A percentile compares a stretch with the other conserved stretches of the same genome.
phyloP scores from a whole-genome alignment of 225 moss, liverwort and hornwort genomes.

The Thuidium tamariscinum region DNA sequence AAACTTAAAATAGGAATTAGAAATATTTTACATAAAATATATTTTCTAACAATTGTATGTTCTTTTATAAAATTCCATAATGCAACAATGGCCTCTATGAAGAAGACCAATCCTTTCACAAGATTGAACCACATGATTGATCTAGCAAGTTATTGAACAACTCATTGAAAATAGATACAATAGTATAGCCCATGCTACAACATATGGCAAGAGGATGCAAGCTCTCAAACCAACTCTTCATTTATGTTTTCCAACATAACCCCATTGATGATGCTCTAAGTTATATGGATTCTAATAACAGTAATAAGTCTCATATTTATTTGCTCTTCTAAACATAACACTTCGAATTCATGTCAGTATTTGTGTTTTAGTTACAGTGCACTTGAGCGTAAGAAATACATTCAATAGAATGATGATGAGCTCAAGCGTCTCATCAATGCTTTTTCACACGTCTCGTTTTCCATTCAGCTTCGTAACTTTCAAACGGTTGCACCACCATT shows the following conservation, averaged over 20 bases:
- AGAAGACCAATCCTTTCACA: fast-evolving
- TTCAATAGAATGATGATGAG: not conserved
- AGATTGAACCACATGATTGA: not conserved
- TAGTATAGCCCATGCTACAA: not conserved
- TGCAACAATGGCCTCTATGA: not conserved
- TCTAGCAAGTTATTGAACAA: fast-evolving
- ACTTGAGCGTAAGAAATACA: not conserved
- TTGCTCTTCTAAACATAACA: not conserved
- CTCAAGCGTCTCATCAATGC: not conserved
- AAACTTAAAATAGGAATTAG: no score
- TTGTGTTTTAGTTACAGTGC: not conserved
- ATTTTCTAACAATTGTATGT: no score
- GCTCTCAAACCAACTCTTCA: not conserved
- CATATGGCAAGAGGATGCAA: fast-evolving
- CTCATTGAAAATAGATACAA: not conserved
- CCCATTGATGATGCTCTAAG: no score
- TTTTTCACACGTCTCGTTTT: not conserved
- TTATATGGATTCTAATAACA: no score
- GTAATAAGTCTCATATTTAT: no score
- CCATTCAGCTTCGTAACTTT: not conserved
- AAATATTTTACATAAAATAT: not conserved
- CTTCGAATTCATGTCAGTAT: no score
- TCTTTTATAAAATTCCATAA: fast-evolving
- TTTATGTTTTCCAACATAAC: fast-evolving
- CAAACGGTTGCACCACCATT: not conserved